These are phyloP conservation scores for Talaromyces proteolyticus DNA, from an alignment of 495 filamentous ascomycete species.

Conservation along the genomic window DNA sequence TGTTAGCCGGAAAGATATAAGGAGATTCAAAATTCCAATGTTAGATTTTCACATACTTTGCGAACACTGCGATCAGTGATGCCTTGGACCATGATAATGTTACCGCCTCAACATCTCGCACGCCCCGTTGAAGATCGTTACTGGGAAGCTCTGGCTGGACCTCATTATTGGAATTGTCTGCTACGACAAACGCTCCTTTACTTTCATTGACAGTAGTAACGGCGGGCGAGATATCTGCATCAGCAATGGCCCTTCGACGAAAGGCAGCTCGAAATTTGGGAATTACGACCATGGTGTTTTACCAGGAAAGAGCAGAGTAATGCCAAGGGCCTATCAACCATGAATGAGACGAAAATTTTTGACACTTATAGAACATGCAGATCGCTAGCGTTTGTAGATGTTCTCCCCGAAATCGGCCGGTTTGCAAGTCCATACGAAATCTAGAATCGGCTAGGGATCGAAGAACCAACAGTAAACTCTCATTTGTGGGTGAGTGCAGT, in stretches of 20 bases:
- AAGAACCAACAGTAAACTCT: too few species aligned
- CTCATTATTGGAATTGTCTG: neutral
- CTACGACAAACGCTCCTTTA: neutral
- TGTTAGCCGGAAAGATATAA: neutral
- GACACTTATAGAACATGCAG: too few species aligned
- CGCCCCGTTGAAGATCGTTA: constrained; percentile 31
- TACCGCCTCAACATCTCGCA: constrained; percentile 36
- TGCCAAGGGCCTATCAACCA: neutral
- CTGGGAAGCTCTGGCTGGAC: constrained; percentile 6
- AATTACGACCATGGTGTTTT: neutral
- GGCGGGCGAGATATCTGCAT: neutral
- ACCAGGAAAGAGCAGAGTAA: neutral
- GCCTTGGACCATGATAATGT: constrained; percentile 34
- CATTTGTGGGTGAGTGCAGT: too few species aligned
- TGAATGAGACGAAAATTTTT: neutral
- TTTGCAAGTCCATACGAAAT: too few species aligned
- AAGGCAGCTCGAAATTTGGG: neutral
- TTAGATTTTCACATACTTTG: constrained; percentile 17
- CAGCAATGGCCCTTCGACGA: neutral
- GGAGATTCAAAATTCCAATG: neutral
- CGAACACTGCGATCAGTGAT: constrained; percentile 33
- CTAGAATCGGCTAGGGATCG: too few species aligned
- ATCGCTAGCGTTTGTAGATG: too few species aligned
- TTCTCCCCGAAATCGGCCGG: too few species aligned
- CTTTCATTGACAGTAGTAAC: neutral